Conservation (phyloP, 2,329 filamentous ascomycete species). For the Cercospora berteroae region DNA sequence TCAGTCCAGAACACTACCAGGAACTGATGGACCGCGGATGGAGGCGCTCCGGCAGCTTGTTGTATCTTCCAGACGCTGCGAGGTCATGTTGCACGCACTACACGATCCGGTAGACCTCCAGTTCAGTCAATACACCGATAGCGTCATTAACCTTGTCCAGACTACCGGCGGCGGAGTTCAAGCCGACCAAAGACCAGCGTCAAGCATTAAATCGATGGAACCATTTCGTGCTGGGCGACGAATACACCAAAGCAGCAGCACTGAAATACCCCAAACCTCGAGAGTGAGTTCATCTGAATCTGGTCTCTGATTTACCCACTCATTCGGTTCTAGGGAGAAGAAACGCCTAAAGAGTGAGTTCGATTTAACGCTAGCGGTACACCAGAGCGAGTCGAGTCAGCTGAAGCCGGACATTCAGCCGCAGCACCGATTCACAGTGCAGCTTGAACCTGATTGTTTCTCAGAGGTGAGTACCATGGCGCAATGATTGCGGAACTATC, state of each 20-base stretch:
- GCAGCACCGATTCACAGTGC: constrained; percentile 66
- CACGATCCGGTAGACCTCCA: constrained; percentile 57
- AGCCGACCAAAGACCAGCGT: constrained; percentile 68
- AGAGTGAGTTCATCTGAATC: constrained; percentile 48
- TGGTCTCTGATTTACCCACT: background rate
- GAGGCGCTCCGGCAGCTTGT: constrained; percentile 63
- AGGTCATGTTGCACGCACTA: constrained; percentile 91
- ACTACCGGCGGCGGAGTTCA: constrained; percentile 64
- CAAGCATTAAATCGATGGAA: constrained; percentile 77
- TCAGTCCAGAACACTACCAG: constrained; percentile 69
- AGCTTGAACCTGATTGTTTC: constrained; percentile 67
- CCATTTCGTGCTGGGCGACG: constrained; percentile 65
- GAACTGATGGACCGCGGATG: constrained; percentile 70
- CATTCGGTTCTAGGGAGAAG: constrained; percentile 46
- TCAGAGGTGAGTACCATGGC: constrained; percentile 48
- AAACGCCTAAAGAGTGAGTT: constrained; percentile 66
- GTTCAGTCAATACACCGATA: background rate
- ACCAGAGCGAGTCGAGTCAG: constrained; percentile 62
- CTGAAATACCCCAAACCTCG: constrained; percentile 65
- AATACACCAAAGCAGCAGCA: constrained; percentile 63
- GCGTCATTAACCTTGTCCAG: constrained; percentile 35
- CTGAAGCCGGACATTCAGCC: constrained; percentile 54
- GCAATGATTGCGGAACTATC: background rate
- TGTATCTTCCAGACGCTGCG: constrained; percentile 76
- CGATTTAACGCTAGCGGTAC: constrained; percentile 63